These are phyloP conservation scores for Euryodendron excelsum DNA, from an alignment of 148 eudicot species.

Conservation along the genomic window DNA sequence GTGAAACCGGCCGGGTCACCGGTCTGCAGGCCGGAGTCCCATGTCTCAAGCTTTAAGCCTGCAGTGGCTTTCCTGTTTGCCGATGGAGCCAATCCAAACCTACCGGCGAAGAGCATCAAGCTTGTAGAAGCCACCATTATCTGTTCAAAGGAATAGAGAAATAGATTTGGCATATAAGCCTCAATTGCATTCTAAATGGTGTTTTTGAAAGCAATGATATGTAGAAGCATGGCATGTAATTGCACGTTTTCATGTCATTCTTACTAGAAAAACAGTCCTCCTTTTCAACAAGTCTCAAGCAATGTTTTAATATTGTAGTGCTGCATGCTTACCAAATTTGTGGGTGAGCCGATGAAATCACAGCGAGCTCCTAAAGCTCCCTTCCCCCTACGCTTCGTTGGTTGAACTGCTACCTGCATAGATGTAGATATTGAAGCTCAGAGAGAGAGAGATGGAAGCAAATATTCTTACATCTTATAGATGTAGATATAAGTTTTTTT, in stretches of 20 bases:
- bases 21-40: slow-evolving; percentile 93
- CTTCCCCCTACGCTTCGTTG: slow-evolving; percentile 55
- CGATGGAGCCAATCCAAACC: slow-evolving; percentile 96
- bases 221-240: no score
- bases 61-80: slow-evolving; percentile 96
- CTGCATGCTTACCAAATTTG: slow-evolving; percentile 82
- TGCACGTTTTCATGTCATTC: no score
- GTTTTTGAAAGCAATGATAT: not conserved
- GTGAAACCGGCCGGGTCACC: slow-evolving; percentile 99
- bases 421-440: not conserved
- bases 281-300: no score
- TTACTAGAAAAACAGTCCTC: no score
- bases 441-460: not conserved
- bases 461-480: no score
- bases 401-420: slow-evolving; percentile 54
- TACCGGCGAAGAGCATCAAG: slow-evolving; percentile 90
- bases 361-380: slow-evolving; percentile 83
- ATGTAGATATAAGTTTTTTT: no score
- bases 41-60: slow-evolving; percentile 75
- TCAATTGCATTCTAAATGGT: no score
- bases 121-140: slow-evolving; percentile 90
- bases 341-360: slow-evolving; percentile 90
- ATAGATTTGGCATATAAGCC: no score
- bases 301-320: no score
- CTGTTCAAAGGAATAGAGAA: no score